phyloP scores from a whole-genome alignment of 257 asterid species.

The Nicotiana noctiflora region DNA sequence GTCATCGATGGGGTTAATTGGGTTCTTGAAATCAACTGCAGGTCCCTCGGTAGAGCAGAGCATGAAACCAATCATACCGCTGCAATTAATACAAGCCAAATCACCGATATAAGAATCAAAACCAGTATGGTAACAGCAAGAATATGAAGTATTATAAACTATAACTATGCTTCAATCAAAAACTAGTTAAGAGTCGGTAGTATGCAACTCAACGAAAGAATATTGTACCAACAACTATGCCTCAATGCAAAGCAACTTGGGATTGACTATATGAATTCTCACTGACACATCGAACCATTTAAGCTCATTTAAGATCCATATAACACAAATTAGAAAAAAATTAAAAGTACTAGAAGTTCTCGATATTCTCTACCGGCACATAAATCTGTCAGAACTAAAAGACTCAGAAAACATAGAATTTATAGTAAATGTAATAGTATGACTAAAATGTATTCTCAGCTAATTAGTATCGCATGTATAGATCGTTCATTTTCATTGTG shows the following conservation, averaged over 20 bases:
- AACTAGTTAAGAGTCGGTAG: neutral
- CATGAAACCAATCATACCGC: slow-evolving; percentile 91
- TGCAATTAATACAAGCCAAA: slow-evolving; percentile 16
- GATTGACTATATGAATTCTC: too few relatives aligned
- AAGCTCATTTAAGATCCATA: too few relatives aligned
- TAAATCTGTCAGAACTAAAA: too few relatives aligned
- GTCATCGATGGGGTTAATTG: slow-evolving; percentile 57
- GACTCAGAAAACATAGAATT: too few relatives aligned
- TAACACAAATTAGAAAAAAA: neutral
- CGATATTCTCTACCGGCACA: too few relatives aligned
- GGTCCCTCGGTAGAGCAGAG: slow-evolving; percentile 83
- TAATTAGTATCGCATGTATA: neutral
- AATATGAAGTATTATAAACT: neutral
- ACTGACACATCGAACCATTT: too few relatives aligned
- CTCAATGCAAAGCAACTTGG: neutral
- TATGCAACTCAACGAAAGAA: neutral
- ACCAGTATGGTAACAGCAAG: neutral
- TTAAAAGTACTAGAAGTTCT: too few relatives aligned
- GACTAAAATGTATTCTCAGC: neutral
- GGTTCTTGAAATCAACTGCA: slow-evolving; percentile 62
- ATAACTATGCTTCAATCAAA: neutral
- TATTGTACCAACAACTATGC: neutral
- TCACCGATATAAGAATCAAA: neutral
- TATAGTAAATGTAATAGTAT: too few relatives aligned
- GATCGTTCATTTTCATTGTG: neutral